Conservation (phyloP, 1,284 basidiomycete species). For the Cerioporus squamosus region DNA sequence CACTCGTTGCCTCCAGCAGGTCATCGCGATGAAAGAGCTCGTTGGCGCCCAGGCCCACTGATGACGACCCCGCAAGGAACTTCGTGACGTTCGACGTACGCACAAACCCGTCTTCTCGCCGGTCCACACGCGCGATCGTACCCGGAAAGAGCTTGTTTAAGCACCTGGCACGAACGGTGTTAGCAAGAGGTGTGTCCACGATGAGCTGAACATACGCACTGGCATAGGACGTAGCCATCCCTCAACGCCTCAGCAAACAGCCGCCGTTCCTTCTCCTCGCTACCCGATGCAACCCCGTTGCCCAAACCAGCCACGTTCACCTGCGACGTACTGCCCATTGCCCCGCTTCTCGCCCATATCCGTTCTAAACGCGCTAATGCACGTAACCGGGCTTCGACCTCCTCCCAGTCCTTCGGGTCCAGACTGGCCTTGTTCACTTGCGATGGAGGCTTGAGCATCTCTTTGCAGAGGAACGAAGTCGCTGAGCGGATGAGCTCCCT, state of each 20-base stretch:
- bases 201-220: constrained; percentile 56
- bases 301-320: constrained; percentile 38
- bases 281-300: constrained; percentile 49
- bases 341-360: constrained; percentile 67
- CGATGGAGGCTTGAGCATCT: constrained; percentile 60
- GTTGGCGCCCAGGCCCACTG: constrained; percentile 61
- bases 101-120: constrained; percentile 67
- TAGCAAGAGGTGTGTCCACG: constrained; percentile 5
- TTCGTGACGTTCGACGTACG: constrained; percentile 72
- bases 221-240: constrained; percentile 87
- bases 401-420: constrained; percentile 63
- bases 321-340: constrained; percentile 48
- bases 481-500: constrained; percentile 69
- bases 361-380: constrained; percentile 68
- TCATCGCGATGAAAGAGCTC: constrained; percentile 75
- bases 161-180: constrained; percentile 48
- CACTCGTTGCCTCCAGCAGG: constrained; percentile 60
- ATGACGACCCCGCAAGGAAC: constrained; percentile 73
- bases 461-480: constrained; percentile 63
- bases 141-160: constrained; percentile 74
- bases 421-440: constrained; percentile 52
- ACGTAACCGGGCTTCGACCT: constrained; percentile 71
- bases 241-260: constrained; percentile 75
- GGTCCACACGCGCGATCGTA: constrained; percentile 64
- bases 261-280: constrained; percentile 75